Conservation (phyloP, 192 early-diverging fungal genomes). For the Coemansia sp. region DNA sequence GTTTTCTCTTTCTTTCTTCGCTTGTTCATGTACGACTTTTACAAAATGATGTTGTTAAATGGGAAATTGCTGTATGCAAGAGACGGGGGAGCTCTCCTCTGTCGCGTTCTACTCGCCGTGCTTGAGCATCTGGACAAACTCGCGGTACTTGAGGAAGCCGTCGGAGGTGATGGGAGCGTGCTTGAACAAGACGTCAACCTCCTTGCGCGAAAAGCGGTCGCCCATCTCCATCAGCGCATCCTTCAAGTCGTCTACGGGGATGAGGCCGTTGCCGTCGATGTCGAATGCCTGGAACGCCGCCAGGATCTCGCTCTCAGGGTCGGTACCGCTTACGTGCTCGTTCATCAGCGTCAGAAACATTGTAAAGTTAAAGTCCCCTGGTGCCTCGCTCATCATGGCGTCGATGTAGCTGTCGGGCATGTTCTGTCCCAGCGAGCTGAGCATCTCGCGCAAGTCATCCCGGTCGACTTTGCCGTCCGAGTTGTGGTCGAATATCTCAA, state of each 20-base stretch:
- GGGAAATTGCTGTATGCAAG: too few species aligned
- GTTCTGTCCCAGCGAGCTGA: slow-evolving; percentile 70
- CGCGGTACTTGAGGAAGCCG: slow-evolving; percentile 84
- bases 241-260: slow-evolving; percentile 75
- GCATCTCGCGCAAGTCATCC: slow-evolving; percentile 90
- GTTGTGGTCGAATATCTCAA: slow-evolving; percentile 94
- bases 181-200: slow-evolving; percentile 94
- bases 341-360: slow-evolving; percentile 96
- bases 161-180: slow-evolving; percentile 75
- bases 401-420: slow-evolving; percentile 77
- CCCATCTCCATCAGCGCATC: slow-evolving; percentile 93
- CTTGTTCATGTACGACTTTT: not conserved
- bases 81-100: not conserved
- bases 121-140: slow-evolving; percentile 90
- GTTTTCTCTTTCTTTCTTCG: not conserved
- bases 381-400: slow-evolving; percentile 86
- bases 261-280: slow-evolving; percentile 74
- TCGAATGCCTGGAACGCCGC: slow-evolving; percentile 95
- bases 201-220: slow-evolving; percentile 88
- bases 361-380: slow-evolving; percentile 93
- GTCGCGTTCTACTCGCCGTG: slow-evolving; percentile 59
- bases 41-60: not conserved
- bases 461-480: slow-evolving; percentile 87
- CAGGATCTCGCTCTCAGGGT: slow-evolving; percentile 87
- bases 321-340: slow-evolving; percentile 87